Conservation (phyloP, 2,329 filamentous ascomycete species). For the Sporothrix euskadiensis region DNA sequence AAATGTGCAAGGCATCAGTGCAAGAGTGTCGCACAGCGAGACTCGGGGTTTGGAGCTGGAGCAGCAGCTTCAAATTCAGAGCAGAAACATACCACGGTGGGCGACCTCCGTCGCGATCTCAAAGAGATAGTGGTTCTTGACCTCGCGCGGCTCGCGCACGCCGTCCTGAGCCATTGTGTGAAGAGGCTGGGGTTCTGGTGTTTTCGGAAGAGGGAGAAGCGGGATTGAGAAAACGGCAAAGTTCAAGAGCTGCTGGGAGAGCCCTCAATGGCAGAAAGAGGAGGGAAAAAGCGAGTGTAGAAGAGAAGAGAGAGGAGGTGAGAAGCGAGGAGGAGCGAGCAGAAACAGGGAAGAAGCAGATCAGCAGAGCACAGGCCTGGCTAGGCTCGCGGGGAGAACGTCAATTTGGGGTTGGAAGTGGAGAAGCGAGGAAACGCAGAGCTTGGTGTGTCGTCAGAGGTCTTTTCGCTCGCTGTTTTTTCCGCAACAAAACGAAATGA, state of each 20-base stretch:
- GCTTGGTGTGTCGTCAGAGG: slow-evolving; percentile 24
- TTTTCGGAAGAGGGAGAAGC: background rate
- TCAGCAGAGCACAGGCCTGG: slow-evolving; percentile 18
- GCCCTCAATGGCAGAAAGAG: background rate
- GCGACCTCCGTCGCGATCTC: slow-evolving; percentile 97
- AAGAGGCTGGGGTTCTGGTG: slow-evolving; percentile 8
- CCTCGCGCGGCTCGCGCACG: slow-evolving; percentile 61
- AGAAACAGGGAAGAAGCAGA: slow-evolving; percentile 18
- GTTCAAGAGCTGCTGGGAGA: background rate
- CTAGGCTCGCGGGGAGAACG: slow-evolving; percentile 24
- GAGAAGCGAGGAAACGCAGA: slow-evolving; percentile 23
- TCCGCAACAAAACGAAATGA: slow-evolving; percentile 25
- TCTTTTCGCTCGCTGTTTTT: slow-evolving; percentile 22
- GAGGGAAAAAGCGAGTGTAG: background rate
- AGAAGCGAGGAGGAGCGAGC: background rate
- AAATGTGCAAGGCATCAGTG: background rate
- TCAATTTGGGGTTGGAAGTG: slow-evolving; percentile 26
- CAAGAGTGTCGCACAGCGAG: background rate
- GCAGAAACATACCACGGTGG: slow-evolving; percentile 72
- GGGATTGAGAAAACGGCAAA: background rate
- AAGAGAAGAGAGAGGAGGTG: slow-evolving; percentile 30
- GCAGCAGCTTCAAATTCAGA: background rate
- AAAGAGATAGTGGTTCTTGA: slow-evolving; percentile 94
- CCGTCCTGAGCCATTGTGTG: slow-evolving; percentile 42
- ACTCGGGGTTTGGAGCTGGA: background rate